Base-by-base conservation (phyloP, 2,329 filamentous ascomycete species). In the Endoconidiophora polonica region DNA sequence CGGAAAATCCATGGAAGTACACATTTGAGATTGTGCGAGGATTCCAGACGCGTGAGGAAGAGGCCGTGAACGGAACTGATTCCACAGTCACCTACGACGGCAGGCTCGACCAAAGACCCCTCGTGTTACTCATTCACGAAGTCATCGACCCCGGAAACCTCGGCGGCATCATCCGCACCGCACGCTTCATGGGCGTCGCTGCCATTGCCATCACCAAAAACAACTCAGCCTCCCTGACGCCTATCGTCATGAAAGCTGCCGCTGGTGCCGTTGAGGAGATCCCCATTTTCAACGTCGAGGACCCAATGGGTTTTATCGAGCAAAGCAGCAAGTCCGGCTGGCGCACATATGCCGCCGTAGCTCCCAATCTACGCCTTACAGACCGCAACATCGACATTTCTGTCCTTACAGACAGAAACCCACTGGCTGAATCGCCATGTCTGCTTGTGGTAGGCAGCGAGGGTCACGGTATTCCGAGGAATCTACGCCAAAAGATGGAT, bases 101-200 rank as follows among this genome's bases (percentile, higher is more conserved):
- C 7, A 54, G 49, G 54, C 57, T 55, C 41, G 57, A 56, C 20
- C 70, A 66, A 50, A 75, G 80, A 46, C 86, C 86, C 0, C 70
- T 93, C 26, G 69, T 93, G 6, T 67, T 93, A 1, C 66, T 90
- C 29, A 68, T 91, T 2, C 81, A 91, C 57, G 76, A 81, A 49
- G 79, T 93, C 37, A 66, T 86, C 7, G 90, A 98, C 59, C 83
- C 87, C 0, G 87, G 86, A 23, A 98, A 98, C 60, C 68, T 96
- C 1, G 91, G 91, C 40, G 86, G 81, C 20, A 90, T 96, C 53
- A 72, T 96, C 41, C 83, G 91, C 36, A 86, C 86, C 4, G 86
- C 87, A 2, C 83, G 86, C 59, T 96, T 91, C 63, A 75, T 96
- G n/a, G 90, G 90, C 20, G 81, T 86, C 4, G 84, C 88, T 50